Evolutionary conservation across 2,329 filamentous ascomycete species (phyloP).

Genomic region (Aplosporella prunicola): DNA sequence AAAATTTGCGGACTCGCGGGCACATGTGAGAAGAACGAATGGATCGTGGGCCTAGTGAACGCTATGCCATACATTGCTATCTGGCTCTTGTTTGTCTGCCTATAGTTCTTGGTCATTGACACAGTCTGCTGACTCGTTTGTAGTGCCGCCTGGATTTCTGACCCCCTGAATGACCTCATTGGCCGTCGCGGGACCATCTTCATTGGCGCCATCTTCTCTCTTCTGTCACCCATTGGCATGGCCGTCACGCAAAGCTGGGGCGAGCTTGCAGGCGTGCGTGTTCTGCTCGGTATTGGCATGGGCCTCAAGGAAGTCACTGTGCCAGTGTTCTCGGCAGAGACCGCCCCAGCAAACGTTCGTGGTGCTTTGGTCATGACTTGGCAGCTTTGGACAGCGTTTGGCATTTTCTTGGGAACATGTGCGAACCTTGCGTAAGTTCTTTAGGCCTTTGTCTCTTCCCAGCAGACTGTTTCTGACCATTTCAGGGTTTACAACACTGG

Average conservation of each 20-base stretch:
- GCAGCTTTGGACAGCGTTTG: slow-evolving; percentile 36
- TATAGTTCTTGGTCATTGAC: no score
- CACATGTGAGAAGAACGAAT: slow-evolving; percentile 22
- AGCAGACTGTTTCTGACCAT: neutral
- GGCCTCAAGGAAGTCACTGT: slow-evolving; percentile 37
- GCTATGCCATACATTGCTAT: slow-evolving; percentile 14
- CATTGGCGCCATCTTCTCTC: slow-evolving; percentile 18
- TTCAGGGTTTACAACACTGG: slow-evolving; percentile 28
- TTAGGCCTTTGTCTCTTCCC: neutral
- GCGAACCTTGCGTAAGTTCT: slow-evolving; percentile 24
- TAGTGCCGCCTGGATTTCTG: slow-evolving; percentile 1
- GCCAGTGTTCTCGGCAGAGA: slow-evolving; percentile 33
- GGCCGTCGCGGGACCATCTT: slow-evolving; percentile 24
- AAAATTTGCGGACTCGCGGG: slow-evolving; percentile 7
- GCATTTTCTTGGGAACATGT: slow-evolving; percentile 36
- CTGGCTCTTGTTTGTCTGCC: slow-evolving; percentile 11
- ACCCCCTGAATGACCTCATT: slow-evolving; percentile 17
- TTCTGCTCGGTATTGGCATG: slow-evolving; percentile 34
- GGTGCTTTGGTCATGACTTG: slow-evolving; percentile 38
- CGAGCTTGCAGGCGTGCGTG: slow-evolving; percentile 24
- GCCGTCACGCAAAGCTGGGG: slow-evolving; percentile 29
- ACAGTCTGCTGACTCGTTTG: no score
- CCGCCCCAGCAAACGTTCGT: slow-evolving; percentile 28
- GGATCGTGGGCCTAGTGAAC: slow-evolving; percentile 20
- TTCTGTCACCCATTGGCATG: slow-evolving; percentile 28